Base-by-base conservation (phyloP, 2,329 filamentous ascomycete species). In the Fusarium protoensiforme region DNA sequence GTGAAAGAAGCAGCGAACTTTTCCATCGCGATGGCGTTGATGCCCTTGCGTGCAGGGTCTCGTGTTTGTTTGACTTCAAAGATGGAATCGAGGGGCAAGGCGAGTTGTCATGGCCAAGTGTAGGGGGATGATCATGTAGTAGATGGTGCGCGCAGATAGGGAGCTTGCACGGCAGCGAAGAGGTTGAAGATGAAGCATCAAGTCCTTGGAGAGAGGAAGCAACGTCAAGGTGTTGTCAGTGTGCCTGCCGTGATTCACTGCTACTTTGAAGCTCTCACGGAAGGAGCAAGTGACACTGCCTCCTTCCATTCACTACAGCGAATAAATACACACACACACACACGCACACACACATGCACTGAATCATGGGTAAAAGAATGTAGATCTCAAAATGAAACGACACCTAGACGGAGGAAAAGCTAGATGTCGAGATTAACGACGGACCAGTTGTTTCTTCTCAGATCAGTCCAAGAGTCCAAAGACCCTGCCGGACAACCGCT, bases 351-450 rank as follows among this genome's bases (percentile, higher is more conserved):
- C 18, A 36, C 27, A 22, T 64, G 38, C 31, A 33, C 11, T 11
- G 18, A 38, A 33, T 7, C 51, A 38, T 27, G 65, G n/a, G 35
- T 18, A 16, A 66, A 73, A 68, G 71, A 82, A 86, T 88, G 87
- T 88, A 87, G 86, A 88, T 88, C 86, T 86, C 86, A 83, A 84
- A 87, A 87, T 88, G 87, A 88, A 88, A 88, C 87, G 84, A 81
- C 83, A 84, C 81, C 81, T 84, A 85, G 86, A 88, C 83, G 81
- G 84, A 81, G 77, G 24, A 64, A 73, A 67, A 80, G 82, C 82
- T 83, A 83, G 83, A 77, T 83, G 85, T 82, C 85, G 87, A 85
- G 87, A 88, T 88, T 88, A 88, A 88, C 86, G 86, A 88, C 83
- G 85, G 86, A 88, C 85, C 71, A 78, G 80, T 78, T 78, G 80